Evolutionary conservation across 1,284 basidiomycete species (phyloP), one percentile per base, ranked within the genome.

Genomic region (Pseudozyma hubeiensis): DNA sequence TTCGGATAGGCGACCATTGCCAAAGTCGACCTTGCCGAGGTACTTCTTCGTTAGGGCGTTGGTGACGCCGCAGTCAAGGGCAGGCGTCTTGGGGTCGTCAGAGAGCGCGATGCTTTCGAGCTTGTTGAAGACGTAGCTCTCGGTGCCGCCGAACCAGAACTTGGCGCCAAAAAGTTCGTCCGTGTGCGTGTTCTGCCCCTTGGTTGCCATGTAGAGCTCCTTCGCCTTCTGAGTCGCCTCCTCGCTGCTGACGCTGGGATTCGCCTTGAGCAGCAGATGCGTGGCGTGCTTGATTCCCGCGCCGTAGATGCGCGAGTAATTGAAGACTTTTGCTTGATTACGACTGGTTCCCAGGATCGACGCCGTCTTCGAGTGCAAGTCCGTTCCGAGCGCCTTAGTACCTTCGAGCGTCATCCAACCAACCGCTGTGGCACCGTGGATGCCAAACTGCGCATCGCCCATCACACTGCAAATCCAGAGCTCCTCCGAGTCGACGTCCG

Each of bases 361-460:
- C 7, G 96, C 97, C 8, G 96, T 97, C 87, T 97, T 98, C 30
- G 94, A 97, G 83, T 99, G 96, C 53, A 99, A 86, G 85, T 99
- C 97, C 3, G 96, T 99, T 6, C 94, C 96, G 0, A 92, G 91
- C 0, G 91, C 88, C 85, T 99, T 99, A n/a, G 95, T 97, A 1
- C 97, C 97, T 85, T 99, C 97, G 30, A 99, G 89, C 11, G 96
- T 99, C 96, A 99, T 99, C 97, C 96, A 99, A 0, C 96, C 97
- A 47, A 99, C 91, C 0, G 96, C 94, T 0, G 95, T 97, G 4
- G 94, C 94, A 16, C 97, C 96, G 78, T 99, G 96, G 62, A 97
- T 86, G 8, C 96, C 97, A 83, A 99, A 97, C 85, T 99, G 96
- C 0, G 95, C 93, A 82, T 99, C 97, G 4, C 96, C 96, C 93